Conservation (phyloP, 345 rosid genomes). For the Eucalyptus virginea region DNA sequence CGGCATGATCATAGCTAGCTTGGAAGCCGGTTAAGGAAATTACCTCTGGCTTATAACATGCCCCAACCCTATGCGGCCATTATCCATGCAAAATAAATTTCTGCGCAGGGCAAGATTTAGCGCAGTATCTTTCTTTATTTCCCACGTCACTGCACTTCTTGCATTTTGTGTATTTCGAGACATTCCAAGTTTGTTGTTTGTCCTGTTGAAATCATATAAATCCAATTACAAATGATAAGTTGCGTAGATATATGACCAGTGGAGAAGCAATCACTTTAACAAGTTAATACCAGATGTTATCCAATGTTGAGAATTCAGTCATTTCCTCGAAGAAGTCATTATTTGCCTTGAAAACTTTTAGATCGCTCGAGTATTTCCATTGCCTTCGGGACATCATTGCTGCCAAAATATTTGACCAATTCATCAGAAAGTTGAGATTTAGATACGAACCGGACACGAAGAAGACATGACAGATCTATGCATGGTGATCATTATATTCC, state of each 20-base stretch:
- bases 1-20: neutral
- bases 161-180: constrained; percentile 17
- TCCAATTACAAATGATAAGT: neutral
- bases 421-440: neutral
- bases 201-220: constrained; percentile 11
- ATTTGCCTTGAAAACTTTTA: constrained; percentile 12
- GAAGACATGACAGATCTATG: too few relatives aligned
- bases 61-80: constrained; percentile 12
- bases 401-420: neutral
- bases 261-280: neutral
- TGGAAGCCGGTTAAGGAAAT: neutral
- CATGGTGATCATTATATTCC: too few relatives aligned
- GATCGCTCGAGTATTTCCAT: constrained; percentile 1
- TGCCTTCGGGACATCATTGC: neutral
- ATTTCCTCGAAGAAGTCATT: constrained; percentile 16
- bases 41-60: constrained; percentile 28
- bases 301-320: constrained; percentile 16
- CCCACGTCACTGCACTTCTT: constrained; percentile 10
- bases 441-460: neutral
- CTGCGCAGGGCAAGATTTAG: too few relatives aligned
- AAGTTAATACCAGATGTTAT: constrained; percentile 7
- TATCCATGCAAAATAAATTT: too few relatives aligned
- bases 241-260: neutral
- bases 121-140: constrained; percentile 20
- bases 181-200: constrained; percentile 15